These are phyloP conservation scores for Meyerozyma athensensis DNA, from an alignment of 1,139 yeast species.

Conservation along the genomic window DNA sequence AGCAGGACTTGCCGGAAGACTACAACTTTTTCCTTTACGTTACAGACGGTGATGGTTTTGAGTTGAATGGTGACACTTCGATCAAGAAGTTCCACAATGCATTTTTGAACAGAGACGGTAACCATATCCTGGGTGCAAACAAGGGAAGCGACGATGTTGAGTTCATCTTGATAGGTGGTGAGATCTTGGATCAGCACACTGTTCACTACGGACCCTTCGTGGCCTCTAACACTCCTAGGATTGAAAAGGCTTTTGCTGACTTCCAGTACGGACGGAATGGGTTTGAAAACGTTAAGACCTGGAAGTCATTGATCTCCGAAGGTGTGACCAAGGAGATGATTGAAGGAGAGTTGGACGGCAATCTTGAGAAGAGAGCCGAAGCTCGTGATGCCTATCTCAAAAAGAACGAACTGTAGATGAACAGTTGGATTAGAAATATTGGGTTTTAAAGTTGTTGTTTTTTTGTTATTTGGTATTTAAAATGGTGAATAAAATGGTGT, in stretches of 20 bases:
- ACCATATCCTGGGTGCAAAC: constrained; percentile 41
- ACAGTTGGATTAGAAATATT: background rate
- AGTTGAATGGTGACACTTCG: constrained; percentile 37
- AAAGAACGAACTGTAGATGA: constrained; percentile 14
- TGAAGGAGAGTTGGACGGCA: constrained; percentile 35
- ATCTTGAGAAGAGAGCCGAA: constrained; percentile 28
- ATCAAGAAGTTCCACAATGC: constrained; percentile 49
- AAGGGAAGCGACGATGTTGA: constrained; percentile 32
- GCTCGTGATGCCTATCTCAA: constrained; percentile 21
- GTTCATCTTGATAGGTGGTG: constrained; percentile 73
- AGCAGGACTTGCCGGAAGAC: constrained; percentile 55
- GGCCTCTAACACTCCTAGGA: constrained; percentile 54
- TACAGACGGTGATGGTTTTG: constrained; percentile 54
- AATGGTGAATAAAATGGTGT: too few relatives aligned
- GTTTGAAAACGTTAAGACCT: constrained; percentile 63
- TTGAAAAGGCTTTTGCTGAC: constrained; percentile 56
- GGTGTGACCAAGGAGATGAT: constrained; percentile 53
- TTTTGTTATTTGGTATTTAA: too few relatives aligned
- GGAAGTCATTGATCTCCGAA: constrained; percentile 63
- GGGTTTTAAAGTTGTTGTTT: too few relatives aligned
- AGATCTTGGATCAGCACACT: constrained; percentile 68
- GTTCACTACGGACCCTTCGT: constrained; percentile 93
- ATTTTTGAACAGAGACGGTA: constrained; percentile 68
- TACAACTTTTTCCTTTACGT: constrained; percentile 75
- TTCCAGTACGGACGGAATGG: constrained; percentile 68